These are phyloP conservation scores for Aspergillus panamensis DNA, from an alignment of 495 filamentous ascomycete species.

Conservation along the genomic window DNA sequence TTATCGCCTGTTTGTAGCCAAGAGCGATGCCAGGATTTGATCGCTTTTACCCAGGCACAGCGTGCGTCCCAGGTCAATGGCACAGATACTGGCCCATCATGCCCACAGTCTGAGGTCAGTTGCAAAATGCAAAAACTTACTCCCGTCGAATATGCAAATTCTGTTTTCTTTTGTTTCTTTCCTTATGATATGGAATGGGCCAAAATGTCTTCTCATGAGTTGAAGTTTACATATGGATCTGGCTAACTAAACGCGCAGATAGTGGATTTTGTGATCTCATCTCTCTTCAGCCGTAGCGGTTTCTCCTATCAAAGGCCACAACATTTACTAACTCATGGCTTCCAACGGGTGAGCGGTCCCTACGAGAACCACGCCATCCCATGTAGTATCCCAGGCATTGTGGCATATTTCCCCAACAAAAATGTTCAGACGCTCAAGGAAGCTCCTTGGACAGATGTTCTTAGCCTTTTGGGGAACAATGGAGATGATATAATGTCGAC, in stretches of 20 bases:
- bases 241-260: slow-evolving; percentile 52
- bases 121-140: not conserved
- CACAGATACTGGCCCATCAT: slow-evolving; percentile 37
- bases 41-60: slow-evolving; percentile 52
- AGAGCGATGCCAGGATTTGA: slow-evolving; percentile 53
- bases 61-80: slow-evolving; percentile 28
- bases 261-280: slow-evolving; percentile 77
- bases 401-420: slow-evolving; percentile 58
- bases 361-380: slow-evolving; percentile 30
- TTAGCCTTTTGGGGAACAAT: slow-evolving; percentile 66
- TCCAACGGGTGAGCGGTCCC: slow-evolving; percentile 41
- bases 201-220: not conserved
- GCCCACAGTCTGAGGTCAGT: slow-evolving; percentile 59
- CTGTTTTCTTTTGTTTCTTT: not conserved
- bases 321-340: slow-evolving; percentile 79
- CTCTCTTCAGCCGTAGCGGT: slow-evolving; percentile 60
- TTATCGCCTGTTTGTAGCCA: slow-evolving; percentile 33
- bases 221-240: not conserved
- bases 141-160: not conserved
- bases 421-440: slow-evolving; percentile 68
- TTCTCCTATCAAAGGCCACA: slow-evolving; percentile 50
- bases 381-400: slow-evolving; percentile 51
- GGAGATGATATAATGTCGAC: slow-evolving; percentile 81
- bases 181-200: too few species aligned
- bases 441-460: slow-evolving; percentile 66